phyloP scores from a whole-genome alignment of 2,329 filamentous ascomycete species.

The Fusarium sp. region DNA sequence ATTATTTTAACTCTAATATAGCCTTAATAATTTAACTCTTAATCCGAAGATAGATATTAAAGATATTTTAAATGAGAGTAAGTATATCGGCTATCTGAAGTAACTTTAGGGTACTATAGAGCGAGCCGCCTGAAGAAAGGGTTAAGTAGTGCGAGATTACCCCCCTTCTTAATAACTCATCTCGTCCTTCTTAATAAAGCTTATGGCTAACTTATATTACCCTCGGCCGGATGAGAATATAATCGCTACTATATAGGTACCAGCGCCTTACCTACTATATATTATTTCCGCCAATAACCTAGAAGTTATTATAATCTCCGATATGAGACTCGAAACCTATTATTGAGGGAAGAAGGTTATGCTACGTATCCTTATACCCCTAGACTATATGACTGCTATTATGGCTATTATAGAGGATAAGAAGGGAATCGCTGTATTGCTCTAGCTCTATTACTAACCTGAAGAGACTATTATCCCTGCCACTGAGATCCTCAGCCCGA shows the following conservation, averaged over 20 bases:
- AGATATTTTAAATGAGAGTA: neutral
- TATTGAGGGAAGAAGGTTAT: neutral
- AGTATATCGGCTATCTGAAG: neutral
- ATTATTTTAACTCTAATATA: neutral
- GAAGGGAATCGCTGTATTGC: neutral
- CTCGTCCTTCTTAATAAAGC: neutral
- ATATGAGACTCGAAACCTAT: neutral
- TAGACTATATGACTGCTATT: neutral
- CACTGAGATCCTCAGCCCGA: neutral
- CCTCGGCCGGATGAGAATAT: neutral
- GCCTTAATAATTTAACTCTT: neutral
- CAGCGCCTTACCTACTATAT: neutral
- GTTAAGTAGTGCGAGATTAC: neutral
- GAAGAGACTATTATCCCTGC: neutral
- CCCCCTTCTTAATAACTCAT: neutral
- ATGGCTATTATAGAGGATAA: neutral
- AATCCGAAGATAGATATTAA: conserved; percentile 7
- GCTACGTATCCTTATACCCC: neutral
- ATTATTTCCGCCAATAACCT: neutral
- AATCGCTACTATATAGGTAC: conserved; percentile 4
- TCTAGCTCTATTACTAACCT: neutral
- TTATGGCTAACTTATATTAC: neutral
- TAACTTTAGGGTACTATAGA: neutral
- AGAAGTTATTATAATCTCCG: neutral
- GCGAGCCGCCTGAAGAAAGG: conserved; percentile 2